phyloP scores from a whole-genome alignment of 805 yeast species.

The Metschnikowia proteae region DNA sequence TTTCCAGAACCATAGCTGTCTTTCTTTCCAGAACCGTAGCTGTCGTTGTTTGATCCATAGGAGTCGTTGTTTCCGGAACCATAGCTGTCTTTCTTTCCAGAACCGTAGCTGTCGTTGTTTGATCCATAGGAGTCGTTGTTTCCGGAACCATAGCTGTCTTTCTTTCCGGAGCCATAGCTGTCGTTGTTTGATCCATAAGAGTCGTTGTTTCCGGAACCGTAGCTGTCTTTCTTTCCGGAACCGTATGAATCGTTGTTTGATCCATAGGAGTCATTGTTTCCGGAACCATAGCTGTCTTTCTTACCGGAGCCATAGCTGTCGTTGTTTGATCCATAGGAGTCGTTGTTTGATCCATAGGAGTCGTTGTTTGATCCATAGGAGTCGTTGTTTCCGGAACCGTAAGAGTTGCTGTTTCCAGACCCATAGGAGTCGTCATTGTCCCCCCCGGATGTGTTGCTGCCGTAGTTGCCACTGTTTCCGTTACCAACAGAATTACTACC shows the following conservation, averaged over 20 bases:
- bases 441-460: too few relatives aligned
- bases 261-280: slow-evolving; percentile 19
- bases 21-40: slow-evolving; percentile 24
- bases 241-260: slow-evolving; percentile 18
- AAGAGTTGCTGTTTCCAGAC: too few relatives aligned
- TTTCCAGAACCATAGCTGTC: slow-evolving; percentile 19
- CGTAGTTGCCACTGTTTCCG: too few relatives aligned
- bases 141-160: slow-evolving; percentile 21
- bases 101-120: slow-evolving; percentile 18
- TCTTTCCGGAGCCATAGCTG: neutral
- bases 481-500: slow-evolving; percentile 18
- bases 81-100: slow-evolving; percentile 11
- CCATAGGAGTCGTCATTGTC: too few relatives aligned
- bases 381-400: slow-evolving; percentile 14
- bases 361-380: slow-evolving; percentile 24
- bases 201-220: slow-evolving; percentile 17
- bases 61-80: neutral
- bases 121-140: slow-evolving; percentile 8
- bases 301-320: slow-evolving; percentile 24
- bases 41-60: slow-evolving; percentile 17
- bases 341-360: slow-evolving; percentile 2
- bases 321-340: slow-evolving; percentile 25
- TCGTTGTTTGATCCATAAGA: slow-evolving; percentile 16
- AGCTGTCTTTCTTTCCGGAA: slow-evolving; percentile 16
- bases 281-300: slow-evolving; percentile 25